phyloP scores from a whole-genome alignment of 2,329 filamentous ascomycete genomes.

The Fusarium sp. region DNA sequence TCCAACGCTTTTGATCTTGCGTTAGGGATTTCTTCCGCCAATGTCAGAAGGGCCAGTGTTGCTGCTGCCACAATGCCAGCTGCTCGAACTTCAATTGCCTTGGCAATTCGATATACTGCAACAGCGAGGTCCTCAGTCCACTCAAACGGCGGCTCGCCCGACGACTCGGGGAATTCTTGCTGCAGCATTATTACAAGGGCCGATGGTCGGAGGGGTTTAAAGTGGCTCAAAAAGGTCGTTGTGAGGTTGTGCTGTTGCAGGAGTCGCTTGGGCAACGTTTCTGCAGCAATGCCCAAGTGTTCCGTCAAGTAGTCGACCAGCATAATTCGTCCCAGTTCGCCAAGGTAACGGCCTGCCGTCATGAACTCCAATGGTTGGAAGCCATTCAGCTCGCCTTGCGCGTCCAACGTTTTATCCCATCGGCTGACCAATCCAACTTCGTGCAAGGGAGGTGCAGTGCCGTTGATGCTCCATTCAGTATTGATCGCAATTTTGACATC shows the following conservation, averaged over 20 bases:
- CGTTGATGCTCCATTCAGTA: slow-evolving; percentile 87
- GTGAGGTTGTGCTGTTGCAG: slow-evolving; percentile 72
- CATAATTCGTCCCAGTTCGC: slow-evolving; percentile 80
- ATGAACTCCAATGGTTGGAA: slow-evolving; percentile 90
- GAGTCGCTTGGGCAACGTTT: slow-evolving; percentile 68
- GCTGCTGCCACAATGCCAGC: slow-evolving; percentile 81
- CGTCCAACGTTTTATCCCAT: slow-evolving; percentile 79
- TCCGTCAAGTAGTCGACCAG: slow-evolving; percentile 73
- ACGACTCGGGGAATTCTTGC: slow-evolving; percentile 65
- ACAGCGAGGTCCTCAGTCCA: slow-evolving; percentile 74
- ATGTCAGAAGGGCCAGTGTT: slow-evolving; percentile 76
- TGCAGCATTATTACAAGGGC: slow-evolving; percentile 63
- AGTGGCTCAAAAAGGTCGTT: slow-evolving; percentile 80
- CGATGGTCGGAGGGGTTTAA: slow-evolving; percentile 66
- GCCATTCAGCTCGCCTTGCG: slow-evolving; percentile 75
- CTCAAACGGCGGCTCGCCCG: slow-evolving; percentile 62
- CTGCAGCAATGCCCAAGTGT: slow-evolving; percentile 55
- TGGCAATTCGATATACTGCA: slow-evolving; percentile 74
- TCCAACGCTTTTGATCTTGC: slow-evolving; percentile 33
- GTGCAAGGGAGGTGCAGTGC: slow-evolving; percentile 75
- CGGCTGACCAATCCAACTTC: slow-evolving; percentile 73
- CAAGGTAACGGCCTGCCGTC: slow-evolving; percentile 83
- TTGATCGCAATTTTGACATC: slow-evolving; percentile 81
- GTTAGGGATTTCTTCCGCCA: slow-evolving; percentile 74
- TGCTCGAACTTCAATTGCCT: slow-evolving; percentile 78